Evolutionary conservation across 371 early-diverging fungal species (phyloP).

Genomic region (Mortierella sp.): DNA sequence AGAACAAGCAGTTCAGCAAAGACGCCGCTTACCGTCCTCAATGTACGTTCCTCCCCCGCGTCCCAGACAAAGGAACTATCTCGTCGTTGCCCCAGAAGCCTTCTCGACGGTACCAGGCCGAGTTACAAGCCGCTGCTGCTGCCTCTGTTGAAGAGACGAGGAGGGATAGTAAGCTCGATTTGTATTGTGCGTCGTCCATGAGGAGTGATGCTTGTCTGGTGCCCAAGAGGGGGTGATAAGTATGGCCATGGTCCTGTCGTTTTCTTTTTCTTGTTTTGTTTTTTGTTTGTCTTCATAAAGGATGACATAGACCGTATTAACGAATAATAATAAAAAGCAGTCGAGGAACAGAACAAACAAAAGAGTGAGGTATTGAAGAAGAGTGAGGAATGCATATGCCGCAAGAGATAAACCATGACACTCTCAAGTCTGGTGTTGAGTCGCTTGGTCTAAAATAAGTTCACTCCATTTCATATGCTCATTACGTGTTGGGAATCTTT

Average conservation of each 20-base stretch:
- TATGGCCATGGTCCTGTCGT: background rate
- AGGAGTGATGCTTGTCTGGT: background rate
- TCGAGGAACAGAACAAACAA: too few species aligned
- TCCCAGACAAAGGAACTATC: slow-evolving; percentile 14
- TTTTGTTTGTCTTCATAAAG: background rate
- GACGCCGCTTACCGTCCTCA: slow-evolving; percentile 25
- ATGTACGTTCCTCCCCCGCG: slow-evolving; percentile 13
- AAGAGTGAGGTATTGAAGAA: too few species aligned
- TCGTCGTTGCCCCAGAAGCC: slow-evolving; percentile 21
- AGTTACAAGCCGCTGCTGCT: background rate
- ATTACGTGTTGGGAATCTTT: too few species aligned
- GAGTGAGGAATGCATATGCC: too few species aligned
- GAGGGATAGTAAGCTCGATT: background rate
- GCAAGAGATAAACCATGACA: too few species aligned
- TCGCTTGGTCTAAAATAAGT: too few species aligned
- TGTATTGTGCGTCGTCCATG: background rate
- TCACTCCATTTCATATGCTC: too few species aligned
- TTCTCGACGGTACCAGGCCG: slow-evolving; percentile 21
- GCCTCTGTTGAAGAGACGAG: background rate
- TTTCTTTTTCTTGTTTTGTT: too few species aligned
- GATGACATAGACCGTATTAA: too few species aligned
- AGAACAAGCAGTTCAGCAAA: slow-evolving; percentile 14
- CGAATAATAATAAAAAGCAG: too few species aligned
- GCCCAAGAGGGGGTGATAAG: background rate
- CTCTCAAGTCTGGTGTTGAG: too few species aligned